Conservation (phyloP, 1,284 basidiomycete genomes). For the Stygiomarasmius scandens region DNA sequence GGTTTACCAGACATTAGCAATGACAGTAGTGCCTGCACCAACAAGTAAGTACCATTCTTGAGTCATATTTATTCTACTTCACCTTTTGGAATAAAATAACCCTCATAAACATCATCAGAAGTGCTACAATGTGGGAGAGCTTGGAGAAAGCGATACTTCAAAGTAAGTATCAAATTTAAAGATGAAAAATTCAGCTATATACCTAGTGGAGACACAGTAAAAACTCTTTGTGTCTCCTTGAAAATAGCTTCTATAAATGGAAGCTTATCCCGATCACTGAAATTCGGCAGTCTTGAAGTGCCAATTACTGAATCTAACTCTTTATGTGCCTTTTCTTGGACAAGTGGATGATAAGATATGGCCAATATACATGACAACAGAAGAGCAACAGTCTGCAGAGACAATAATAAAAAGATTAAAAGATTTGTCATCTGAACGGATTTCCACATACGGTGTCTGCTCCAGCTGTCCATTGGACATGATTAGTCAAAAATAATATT, state of each 20-base stretch:
- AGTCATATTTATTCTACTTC: no score
- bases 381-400: not conserved
- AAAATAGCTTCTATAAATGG: not conserved
- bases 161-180: not conserved
- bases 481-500: no score
- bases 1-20: no score
- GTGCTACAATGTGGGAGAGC: not conserved
- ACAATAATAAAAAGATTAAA: no score
- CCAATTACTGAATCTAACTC: not conserved
- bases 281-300: not conserved
- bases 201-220: not conserved
- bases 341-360: not conserved
- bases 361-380: not conserved
- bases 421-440: no score
- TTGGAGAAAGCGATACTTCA: not conserved
- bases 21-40: no score
- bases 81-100: not conserved
- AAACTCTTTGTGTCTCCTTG: not conserved
- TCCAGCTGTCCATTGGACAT: not conserved
- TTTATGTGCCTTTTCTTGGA: not conserved
- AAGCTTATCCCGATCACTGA: not conserved
- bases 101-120: not conserved
- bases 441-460: not conserved
- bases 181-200: not conserved
- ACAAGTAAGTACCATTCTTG: no score